These are phyloP conservation scores for Pseudocercospora vitis DNA, from an alignment of 2,329 filamentous ascomycete species.

Conservation along the genomic window DNA sequence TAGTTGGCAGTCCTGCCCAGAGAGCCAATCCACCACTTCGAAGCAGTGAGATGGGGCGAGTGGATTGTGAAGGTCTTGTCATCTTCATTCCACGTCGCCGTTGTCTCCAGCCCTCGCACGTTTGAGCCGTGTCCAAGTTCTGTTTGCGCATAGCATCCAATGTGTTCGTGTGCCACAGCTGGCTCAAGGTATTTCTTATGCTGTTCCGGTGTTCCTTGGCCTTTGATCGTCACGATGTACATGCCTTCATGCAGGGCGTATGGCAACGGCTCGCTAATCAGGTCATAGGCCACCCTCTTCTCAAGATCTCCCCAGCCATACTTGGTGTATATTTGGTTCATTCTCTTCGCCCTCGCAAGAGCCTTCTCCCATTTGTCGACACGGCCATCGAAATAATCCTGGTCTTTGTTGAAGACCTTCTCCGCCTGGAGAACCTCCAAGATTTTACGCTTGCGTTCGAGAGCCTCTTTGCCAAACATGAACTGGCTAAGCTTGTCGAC, in stretches of 20 bases:
- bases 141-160: conserved; percentile 79
- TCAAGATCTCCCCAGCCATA: conserved; percentile 69
- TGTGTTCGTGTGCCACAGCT: conserved; percentile 68
- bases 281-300: conserved; percentile 62
- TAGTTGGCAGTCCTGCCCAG: conserved; percentile 71
- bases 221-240: conserved; percentile 68
- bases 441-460: conserved; percentile 62
- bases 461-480: conserved; percentile 65
- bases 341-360: conserved; percentile 67
- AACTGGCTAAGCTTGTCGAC: conserved; percentile 67
- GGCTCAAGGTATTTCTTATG: conserved; percentile 70
- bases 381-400: conserved; percentile 73
- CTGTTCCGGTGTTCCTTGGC: conserved; percentile 72
- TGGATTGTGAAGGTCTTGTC: conserved; percentile 75
- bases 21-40: conserved; percentile 85
- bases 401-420: conserved; percentile 73
- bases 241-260: conserved; percentile 72
- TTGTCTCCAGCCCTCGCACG: conserved; percentile 70
- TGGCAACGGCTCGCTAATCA: conserved; percentile 71
- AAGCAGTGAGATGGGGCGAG: conserved; percentile 70
- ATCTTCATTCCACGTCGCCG: conserved; percentile 69
- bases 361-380: conserved; percentile 68
- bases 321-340: conserved; percentile 65
- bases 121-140: conserved; percentile 79
- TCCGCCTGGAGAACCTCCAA: conserved; percentile 66